phyloP scores from a whole-genome alignment of 768 basidiomycete species.

The Suillus clintonianus region DNA sequence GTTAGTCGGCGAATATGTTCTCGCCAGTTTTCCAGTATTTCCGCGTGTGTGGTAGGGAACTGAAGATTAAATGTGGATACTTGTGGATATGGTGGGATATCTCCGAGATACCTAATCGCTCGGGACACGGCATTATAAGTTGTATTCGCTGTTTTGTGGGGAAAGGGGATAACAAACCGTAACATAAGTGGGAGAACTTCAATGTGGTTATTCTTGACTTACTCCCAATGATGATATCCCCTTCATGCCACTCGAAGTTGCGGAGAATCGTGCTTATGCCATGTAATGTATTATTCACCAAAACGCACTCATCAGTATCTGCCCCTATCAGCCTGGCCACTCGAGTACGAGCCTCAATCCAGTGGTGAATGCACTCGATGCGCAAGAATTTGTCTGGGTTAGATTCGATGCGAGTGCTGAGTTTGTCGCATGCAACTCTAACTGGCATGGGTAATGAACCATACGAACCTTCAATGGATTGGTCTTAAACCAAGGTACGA shows the following conservation, averaged over 20 bases:
- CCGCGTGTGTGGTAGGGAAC: constrained; percentile 58
- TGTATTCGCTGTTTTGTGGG: constrained; percentile 44
- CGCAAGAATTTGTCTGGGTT: constrained; percentile 61
- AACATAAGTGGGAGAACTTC: neutral
- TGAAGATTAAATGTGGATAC: constrained; percentile 49
- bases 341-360: constrained; percentile 43
- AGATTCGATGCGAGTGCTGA: constrained; percentile 46
- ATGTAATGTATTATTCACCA: constrained; percentile 35
- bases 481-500: neutral
- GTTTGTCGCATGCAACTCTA: constrained; percentile 41
- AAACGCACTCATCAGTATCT: constrained; percentile 57
- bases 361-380: constrained; percentile 33
- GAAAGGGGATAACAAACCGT: neutral
- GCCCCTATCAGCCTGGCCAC: constrained; percentile 54
- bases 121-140: constrained; percentile 59
- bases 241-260: constrained; percentile 67
- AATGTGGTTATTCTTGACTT: constrained; percentile 22
- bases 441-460: constrained; percentile 60
- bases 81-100: constrained; percentile 55
- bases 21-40: constrained; percentile 55
- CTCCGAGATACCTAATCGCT: constrained; percentile 54
- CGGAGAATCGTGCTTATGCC: constrained; percentile 62
- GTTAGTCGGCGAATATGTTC: constrained; percentile 35
- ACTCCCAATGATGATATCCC: constrained; percentile 70
- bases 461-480: constrained; percentile 49